These are phyloP conservation scores for Arachnopeziza araneosa DNA, from an alignment of 2,329 filamentous ascomycete species.

Conservation along the genomic window DNA sequence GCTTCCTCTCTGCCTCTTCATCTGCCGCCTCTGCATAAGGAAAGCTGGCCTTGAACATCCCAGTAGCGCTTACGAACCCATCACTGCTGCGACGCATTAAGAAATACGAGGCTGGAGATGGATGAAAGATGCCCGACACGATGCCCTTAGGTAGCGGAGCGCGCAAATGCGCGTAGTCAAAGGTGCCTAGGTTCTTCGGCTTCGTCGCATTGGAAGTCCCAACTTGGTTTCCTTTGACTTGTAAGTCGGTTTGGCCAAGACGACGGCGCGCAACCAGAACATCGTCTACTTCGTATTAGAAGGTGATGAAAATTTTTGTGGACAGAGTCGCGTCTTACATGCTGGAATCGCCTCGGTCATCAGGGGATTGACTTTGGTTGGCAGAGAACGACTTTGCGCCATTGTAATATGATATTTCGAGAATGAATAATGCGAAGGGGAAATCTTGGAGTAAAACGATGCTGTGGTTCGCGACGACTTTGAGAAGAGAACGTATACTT, in stretches of 20 bases:
- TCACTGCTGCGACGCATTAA: conserved; percentile 88
- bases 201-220: conserved; percentile 66
- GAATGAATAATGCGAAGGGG: background rate
- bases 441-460: background rate
- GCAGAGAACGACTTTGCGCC: conserved; percentile 38
- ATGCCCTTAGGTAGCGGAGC: conserved; percentile 90
- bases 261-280: conserved; percentile 66
- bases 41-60: conserved; percentile 90
- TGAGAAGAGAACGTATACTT: background rate
- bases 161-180: conserved; percentile 94
- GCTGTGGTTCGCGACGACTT: background rate
- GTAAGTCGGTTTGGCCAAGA: conserved; percentile 86
- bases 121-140: conserved; percentile 87
- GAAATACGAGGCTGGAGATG: conserved; percentile 84
- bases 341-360: conserved; percentile 58
- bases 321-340: conserved; percentile 45
- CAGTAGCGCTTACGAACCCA: conserved; percentile 78
- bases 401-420: conserved; percentile 11
- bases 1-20: conserved; percentile 71
- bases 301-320: conserved; percentile 6
- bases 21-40: conserved; percentile 69
- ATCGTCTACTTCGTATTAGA: conserved; percentile 26
- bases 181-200: conserved; percentile 68
- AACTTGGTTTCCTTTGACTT: conserved; percentile 72
- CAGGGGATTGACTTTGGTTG: conserved; percentile 58